Evolutionary conservation across 2,329 filamentous ascomycete species (phyloP), one percentile per base, ranked within the genome.

Genomic region (Diplodia seriata): DNA sequence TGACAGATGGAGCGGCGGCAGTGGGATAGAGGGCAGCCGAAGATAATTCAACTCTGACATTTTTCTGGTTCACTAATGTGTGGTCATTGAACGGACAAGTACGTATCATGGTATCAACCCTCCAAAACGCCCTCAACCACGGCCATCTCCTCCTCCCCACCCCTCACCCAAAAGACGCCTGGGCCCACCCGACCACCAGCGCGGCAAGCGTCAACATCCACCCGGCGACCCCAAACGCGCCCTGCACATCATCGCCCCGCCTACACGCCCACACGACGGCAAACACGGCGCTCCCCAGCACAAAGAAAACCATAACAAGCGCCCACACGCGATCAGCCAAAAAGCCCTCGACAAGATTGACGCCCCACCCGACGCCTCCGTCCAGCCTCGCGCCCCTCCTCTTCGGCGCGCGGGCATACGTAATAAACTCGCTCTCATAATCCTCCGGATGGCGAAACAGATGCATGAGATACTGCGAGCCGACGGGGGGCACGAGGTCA

Each of bases 321-420:
- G 70, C 68, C 79, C 78, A 80, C 0, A 80, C 77, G 36, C 73
- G 74, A 47, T 75, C 72, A 4, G 76, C 72, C n/a, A 76, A 71
- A 47, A 80, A 80, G 1, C 77, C 78, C 68, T 81, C 79, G 1
- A 79, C 77, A 1, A 81, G 72, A 55, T 77, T 73, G 56, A 81
- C 75, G 8, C 79, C 79, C 78, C 78, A 81, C 0, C 78, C 79
- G 66, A 77, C 74, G 23, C 78, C 78, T 20, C 74, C 73, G 11
- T 77, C 73, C 8, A 80, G 69, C 4, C 75, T 70, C 26, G 75
- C 72, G 2, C 72, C 71, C 7, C 75, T 71, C 69, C 78, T 79
- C 53, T 66, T 66, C 26, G 78, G 78, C 23, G 74, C 70, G 23
- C 78, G 76, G 23, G 75, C 66, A 68, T 80, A 80, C 1, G 78